phyloP scores from a whole-genome alignment of 257 asterid genomes.

The Mentha longifolia region DNA sequence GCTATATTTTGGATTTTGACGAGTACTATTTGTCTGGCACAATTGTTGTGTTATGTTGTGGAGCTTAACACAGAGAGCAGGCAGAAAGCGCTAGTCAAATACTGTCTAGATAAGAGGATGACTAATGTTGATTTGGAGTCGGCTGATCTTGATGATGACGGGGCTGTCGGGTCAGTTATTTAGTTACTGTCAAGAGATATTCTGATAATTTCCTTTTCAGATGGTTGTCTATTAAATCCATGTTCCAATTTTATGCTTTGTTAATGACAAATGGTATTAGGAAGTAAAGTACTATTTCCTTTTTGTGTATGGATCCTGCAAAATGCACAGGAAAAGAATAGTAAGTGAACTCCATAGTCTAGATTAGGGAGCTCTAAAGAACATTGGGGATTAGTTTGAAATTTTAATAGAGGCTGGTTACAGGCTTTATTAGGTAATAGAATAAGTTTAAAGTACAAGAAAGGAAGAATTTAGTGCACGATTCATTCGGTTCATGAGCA shows the following conservation, averaged over 20 bases:
- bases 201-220: background rate
- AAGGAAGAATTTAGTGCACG: background rate
- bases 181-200: too few species aligned
- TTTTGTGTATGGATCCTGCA: too few species aligned
- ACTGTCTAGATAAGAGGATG: constrained; percentile 61
- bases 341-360: background rate
- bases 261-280: background rate
- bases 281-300: background rate
- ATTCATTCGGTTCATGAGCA: background rate
- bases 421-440: background rate
- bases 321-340: too few species aligned
- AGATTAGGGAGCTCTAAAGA: too few species aligned
- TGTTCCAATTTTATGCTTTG: background rate
- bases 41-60: constrained; percentile 66
- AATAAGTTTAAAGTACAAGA: background rate
- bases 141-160: constrained; percentile 85
- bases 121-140: constrained; percentile 84
- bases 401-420: background rate
- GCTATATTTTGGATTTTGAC: constrained; percentile 85
- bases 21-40: constrained; percentile 79
- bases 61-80: constrained; percentile 77
- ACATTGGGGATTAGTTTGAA: background rate
- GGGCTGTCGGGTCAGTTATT: constrained; percentile 66
- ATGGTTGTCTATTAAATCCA: background rate
- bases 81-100: constrained; percentile 58